These are phyloP conservation scores for Teunomyces kruisii DNA, from an alignment of 805 yeast species.

Conservation along the genomic window DNA sequence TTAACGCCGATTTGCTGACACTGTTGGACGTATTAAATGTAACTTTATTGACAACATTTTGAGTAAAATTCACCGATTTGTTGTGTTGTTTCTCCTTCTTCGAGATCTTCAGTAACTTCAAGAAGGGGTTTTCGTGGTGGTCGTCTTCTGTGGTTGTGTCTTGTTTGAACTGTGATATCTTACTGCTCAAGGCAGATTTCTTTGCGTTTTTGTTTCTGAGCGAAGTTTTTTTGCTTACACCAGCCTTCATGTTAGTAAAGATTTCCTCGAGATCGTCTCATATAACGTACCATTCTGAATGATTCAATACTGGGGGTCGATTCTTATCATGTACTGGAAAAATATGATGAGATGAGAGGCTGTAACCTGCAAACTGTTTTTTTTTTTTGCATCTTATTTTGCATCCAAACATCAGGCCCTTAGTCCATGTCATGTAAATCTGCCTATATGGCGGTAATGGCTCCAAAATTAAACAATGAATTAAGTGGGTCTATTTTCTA, in stretches of 20 bases:
- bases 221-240: constrained; percentile 35
- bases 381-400: constrained; percentile 1
- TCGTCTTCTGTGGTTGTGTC: constrained; percentile 13
- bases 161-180: constrained; percentile 26
- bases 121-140: constrained; percentile 43
- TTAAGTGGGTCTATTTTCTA: too few relatives aligned
- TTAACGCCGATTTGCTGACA: constrained; percentile 63
- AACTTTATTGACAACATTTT: constrained; percentile 24
- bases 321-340: neutral
- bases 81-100: constrained; percentile 52
- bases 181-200: constrained; percentile 21
- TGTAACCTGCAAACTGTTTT: constrained; percentile 1
- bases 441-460: too few relatives aligned
- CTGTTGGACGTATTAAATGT: constrained; percentile 40
- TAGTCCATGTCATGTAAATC: too few relatives aligned
- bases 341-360: constrained; percentile 1
- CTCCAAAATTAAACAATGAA: too few relatives aligned
- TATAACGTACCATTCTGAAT: constrained; percentile 6
- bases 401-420: neutral
- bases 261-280: neutral
- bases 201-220: constrained; percentile 33
- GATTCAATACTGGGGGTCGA: neutral
- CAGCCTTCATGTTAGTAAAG: constrained; percentile 21
- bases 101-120: constrained; percentile 51
- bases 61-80: constrained; percentile 39